Evolutionary conservation across 495 filamentous ascomycete species (phyloP), one percentile per base, ranked within the genome.

Genomic region (Delitschia confertaspora): DNA sequence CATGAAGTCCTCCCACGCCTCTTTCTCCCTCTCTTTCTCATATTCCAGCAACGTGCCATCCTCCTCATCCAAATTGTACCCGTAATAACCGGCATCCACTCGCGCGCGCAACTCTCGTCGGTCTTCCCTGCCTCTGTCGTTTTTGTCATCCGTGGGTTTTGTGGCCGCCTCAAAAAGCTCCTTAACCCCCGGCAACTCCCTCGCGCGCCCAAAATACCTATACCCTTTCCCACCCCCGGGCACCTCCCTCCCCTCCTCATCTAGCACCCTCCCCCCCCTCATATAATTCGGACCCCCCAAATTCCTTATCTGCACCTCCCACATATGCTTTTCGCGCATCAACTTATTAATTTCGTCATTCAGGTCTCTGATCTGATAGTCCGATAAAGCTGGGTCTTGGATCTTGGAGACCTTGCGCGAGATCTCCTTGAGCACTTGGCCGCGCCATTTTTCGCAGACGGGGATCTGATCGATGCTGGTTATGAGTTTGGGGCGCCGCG

Each of bases 291-390:
- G 93, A 10, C 91, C 91, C 33, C 93, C 93, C 23, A 96, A 63
- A 53, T 88, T 87, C 31, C 88, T 75, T 42, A 98, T 95, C 64
- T 94, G 91, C 61, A 87, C 76, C 67, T 98, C 91, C 91, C 91
- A 98, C 73, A 91, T 84, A 69, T 87, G 83, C 65, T 98, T 98
- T 72, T 98, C 91, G 38, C 87, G 80, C 84, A 98, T 95, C 36
- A 93, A 75, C 66, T 93, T 93, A 69, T 98, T 98, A 72, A 98
- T 93, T 67, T 98, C 93, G 65, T 98, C 91, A 65, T 98, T 98
- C 53, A 98, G 71, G 63, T 98, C 91, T 45, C 91, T 81, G 65
- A 98, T 88, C 69, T 96, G 91, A 69, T 80, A 95, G 69, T 98
- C 91, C 65, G 78, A 84, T 10, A 96, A 73, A 21, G 80, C 80